Evolutionary conservation across 2,329 filamentous ascomycete species (phyloP).

Genomic region (Penicillium sp.): DNA sequence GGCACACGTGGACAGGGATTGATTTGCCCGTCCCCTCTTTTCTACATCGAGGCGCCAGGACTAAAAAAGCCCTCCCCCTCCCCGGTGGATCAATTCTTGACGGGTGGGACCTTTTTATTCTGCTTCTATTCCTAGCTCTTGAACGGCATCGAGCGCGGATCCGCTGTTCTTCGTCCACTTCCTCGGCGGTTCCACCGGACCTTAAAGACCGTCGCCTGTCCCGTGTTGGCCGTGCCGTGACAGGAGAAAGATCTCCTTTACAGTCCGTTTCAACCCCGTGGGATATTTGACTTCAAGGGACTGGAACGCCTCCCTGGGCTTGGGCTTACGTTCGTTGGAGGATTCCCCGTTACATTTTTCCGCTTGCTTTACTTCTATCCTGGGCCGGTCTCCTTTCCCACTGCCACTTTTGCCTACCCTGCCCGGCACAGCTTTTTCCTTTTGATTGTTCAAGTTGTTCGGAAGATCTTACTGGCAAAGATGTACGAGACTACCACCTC

Average conservation of each 20-base stretch:
- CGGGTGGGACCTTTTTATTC: slow-evolving; percentile 15
- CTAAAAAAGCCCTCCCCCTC: slow-evolving; percentile 15
- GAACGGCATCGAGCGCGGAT: slow-evolving; percentile 22
- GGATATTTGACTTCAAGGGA: background rate
- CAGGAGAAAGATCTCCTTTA: slow-evolving; percentile 5
- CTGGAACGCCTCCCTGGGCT: background rate
- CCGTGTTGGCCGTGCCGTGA: background rate
- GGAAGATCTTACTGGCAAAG: slow-evolving; percentile 1
- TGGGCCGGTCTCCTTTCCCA: slow-evolving; percentile 2
- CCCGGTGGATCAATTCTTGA: slow-evolving; percentile 14
- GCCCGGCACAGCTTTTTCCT: slow-evolving; percentile 2
- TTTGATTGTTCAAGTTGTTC: background rate
- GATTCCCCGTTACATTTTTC: background rate
- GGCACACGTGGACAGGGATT: slow-evolving; percentile 26
- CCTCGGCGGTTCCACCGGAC: slow-evolving; percentile 17
- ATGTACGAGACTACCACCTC: slow-evolving; percentile 31
- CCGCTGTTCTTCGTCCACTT: slow-evolving; percentile 14
- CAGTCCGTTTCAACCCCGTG: slow-evolving; percentile 1
- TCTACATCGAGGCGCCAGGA: slow-evolving; percentile 1
- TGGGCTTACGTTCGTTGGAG: background rate
- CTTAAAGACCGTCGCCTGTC: slow-evolving; percentile 11
- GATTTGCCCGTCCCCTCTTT: slow-evolving; percentile 1
- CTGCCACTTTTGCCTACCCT: background rate
- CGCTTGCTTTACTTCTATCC: background rate
- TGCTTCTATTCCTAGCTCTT: slow-evolving; percentile 16